Base-by-base conservation (phyloP, 176 grass and related monocot species). In the Tuctoria greenei region DNA sequence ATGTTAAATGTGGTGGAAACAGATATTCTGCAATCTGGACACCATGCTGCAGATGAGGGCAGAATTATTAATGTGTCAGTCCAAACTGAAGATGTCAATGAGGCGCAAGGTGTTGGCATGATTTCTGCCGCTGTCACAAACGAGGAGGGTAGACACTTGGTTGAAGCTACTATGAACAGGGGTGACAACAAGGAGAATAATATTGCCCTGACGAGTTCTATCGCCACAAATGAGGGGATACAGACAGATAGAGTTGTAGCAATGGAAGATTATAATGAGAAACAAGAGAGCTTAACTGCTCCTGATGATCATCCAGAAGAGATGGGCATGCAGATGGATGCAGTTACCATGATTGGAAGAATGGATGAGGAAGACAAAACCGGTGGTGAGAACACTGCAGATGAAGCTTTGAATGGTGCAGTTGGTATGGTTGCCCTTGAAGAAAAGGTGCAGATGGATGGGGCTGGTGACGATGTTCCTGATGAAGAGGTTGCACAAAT, bases 401-500 rank as follows among this genome's bases (percentile, higher is more conserved):
- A 62, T 69, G 80, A 79, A 83, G 52, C 67, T 73, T 69, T 82
- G 45, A 60, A 31, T 67, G 81, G 13, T 24, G 14, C 7, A 44
- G 84, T 15, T 65, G 79, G 51, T 56, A 73, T 73, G 8, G 50
- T 25, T 39, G 61, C 6, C 21, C 20, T 34, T 77, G 61, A 77
- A 35, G 75, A 75, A 34, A 58, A 86, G 60, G 17, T 51, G 51
- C 23, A 61, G 23, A 36, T 68, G 67, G 84, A 70, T 59, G 54
- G 28, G 45, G 45, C 8, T 52, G 44, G 68, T 78, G 73, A 83
- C 75, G 76, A 47, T 86, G 63, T 74, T 37, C 62, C 61, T 52
- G 51, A 87, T 69, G 78, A 83, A 61, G 90, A 72, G 54, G 74
- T 38, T 55, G 64, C 10, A 4, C 82, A 72, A 45, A 87, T 84